Conservation (phyloP, 768 basidiomycete species). For the Russula brevipes region DNA sequence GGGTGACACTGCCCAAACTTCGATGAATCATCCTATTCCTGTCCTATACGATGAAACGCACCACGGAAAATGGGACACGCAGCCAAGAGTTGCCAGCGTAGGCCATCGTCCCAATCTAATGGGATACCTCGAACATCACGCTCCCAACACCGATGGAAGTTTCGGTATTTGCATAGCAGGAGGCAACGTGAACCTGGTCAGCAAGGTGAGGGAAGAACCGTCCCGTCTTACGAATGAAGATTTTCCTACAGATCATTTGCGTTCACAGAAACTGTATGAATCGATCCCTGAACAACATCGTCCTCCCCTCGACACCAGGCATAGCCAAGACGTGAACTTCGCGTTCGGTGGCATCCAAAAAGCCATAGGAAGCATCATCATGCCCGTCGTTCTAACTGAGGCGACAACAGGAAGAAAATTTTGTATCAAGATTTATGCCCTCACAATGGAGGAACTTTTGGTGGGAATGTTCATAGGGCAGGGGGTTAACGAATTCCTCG, state of each 20-base stretch:
- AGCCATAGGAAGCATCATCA: not conserved
- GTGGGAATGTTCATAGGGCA: not conserved
- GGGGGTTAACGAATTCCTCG: too few species aligned
- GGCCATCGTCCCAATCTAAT: not conserved
- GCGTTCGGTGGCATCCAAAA: not conserved
- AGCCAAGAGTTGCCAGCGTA: not conserved
- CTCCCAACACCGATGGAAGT: not conserved
- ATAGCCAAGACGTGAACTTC: not conserved
- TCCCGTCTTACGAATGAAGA: too few species aligned
- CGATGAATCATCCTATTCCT: not conserved
- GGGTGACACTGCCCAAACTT: not conserved
- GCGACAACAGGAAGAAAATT: not conserved
- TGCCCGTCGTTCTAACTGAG: not conserved
- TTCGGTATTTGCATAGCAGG: not conserved
- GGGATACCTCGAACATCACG: not conserved
- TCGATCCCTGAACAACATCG: not conserved
- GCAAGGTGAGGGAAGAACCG: not conserved
- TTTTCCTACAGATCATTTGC: too few species aligned
- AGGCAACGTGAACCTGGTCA: not conserved
- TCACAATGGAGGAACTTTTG: not conserved
- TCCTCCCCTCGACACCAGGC: not conserved
- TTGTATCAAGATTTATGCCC: not conserved
- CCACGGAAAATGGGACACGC: not conserved
- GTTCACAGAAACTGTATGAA: not conserved
- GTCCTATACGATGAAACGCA: not conserved